These are phyloP conservation scores for Leccinum uliginosum DNA, from an alignment of 768 basidiomycete genomes.

Conservation along the genomic window DNA sequence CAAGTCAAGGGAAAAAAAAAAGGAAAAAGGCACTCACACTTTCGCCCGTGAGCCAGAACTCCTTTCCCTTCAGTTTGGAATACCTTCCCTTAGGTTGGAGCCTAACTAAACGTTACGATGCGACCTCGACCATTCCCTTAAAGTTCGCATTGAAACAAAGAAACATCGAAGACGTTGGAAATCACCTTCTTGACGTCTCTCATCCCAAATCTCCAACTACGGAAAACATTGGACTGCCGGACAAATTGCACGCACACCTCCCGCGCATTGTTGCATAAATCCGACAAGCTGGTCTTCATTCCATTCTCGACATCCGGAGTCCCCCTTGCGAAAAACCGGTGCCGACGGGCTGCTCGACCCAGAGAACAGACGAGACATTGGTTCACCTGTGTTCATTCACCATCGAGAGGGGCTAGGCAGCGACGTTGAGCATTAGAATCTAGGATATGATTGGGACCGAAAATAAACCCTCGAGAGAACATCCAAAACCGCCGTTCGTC, in stretches of 20 bases:
- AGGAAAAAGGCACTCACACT: conserved; percentile 46
- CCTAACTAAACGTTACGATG: conserved; percentile 31
- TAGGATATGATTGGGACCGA: conserved; percentile 17
- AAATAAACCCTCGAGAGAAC: conserved; percentile 60
- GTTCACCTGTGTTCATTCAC: conserved; percentile 73
- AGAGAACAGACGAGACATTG: conserved; percentile 71
- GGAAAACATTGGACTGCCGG: conserved; percentile 31
- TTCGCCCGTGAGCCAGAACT: conserved; percentile 66
- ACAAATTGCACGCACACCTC: conserved; percentile 48
- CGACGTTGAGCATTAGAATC: not conserved
- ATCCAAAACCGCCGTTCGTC: conserved; percentile 79
- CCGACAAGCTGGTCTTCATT: conserved; percentile 54
- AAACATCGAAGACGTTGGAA: conserved; percentile 25
- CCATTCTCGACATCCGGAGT: conserved; percentile 55
- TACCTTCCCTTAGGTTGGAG: conserved; percentile 35
- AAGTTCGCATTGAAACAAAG: conserved; percentile 31
- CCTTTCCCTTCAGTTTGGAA: conserved; percentile 66
- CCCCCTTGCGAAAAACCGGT: conserved; percentile 79
- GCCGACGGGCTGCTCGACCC: conserved; percentile 77
- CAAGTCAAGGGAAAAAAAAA: not conserved
- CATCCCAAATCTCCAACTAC: conserved; percentile 32
- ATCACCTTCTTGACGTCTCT: conserved; percentile 27
- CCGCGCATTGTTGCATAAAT: conserved; percentile 72
- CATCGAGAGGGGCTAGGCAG: conserved; percentile 54
- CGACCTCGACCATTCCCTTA: conserved; percentile 26